These are phyloP conservation scores for Rutstroemia sp. DNA, from an alignment of 2,329 filamentous ascomycete species.

Conservation along the genomic window DNA sequence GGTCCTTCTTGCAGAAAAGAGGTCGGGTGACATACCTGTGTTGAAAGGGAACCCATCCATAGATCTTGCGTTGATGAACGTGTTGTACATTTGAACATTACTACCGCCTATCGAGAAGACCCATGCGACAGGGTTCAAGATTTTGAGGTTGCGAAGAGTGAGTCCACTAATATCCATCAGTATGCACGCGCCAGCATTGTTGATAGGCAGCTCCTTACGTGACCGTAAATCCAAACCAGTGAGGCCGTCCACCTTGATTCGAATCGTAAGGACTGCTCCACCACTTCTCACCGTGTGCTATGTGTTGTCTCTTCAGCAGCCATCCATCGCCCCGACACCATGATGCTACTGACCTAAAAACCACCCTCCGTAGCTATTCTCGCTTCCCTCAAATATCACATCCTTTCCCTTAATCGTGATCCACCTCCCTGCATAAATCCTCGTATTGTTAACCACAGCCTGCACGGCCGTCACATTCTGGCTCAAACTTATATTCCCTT, in stretches of 20 bases:
- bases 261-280: not conserved
- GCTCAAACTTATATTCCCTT: constrained; percentile 6
- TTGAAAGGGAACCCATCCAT: not conserved
- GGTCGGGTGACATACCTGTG: not conserved
- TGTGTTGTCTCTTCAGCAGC: too few species aligned
- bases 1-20: not conserved
- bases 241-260: not conserved
- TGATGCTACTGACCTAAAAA: not conserved
- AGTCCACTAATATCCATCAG: not conserved
- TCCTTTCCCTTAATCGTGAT: constrained; percentile 1
- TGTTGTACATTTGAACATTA: constrained; percentile 2
- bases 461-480: constrained; percentile 4
- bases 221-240: constrained; percentile 4
- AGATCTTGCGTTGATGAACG: constrained; percentile 1
- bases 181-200: not conserved
- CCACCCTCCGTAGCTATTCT: not conserved
- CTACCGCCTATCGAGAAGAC: constrained; percentile 2
- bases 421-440: not conserved
- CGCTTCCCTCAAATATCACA: not conserved
- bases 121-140: constrained; percentile 3
- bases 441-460: constrained; percentile 1
- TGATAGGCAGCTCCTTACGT: not conserved
- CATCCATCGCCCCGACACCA: not conserved
- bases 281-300: constrained; percentile 5
- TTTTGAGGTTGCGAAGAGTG: not conserved